Evolutionary conservation across 345 rosid genomes (phyloP).

Genomic region (Cardamine resedifolia): DNA sequence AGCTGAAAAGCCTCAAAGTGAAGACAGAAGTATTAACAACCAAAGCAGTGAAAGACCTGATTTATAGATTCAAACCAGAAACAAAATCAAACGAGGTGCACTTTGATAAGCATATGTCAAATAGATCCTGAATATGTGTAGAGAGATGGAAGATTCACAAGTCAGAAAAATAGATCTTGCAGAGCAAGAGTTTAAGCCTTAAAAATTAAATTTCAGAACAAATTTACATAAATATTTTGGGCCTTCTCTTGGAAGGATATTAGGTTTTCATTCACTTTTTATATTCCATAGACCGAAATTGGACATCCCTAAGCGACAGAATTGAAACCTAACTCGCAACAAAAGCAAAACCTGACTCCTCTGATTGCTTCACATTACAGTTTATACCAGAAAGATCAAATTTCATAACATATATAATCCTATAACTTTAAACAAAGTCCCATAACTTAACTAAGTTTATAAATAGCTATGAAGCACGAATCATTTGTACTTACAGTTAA

Average conservation of each 20-base stretch:
- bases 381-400: not conserved
- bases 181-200: not conserved
- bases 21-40: slow-evolving; percentile 90
- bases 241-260: not conserved
- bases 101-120: not conserved
- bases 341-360: not conserved
- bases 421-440: not conserved
- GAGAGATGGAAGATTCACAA: not conserved
- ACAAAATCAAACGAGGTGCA: slow-evolving; percentile 19
- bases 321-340: slow-evolving; percentile 1
- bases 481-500: slow-evolving; percentile 64
- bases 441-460: not conserved
- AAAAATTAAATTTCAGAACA: not conserved
- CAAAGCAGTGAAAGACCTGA: slow-evolving; percentile 93
- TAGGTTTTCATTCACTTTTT: not conserved
- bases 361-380: slow-evolving; percentile 2
- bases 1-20: slow-evolving; percentile 98
- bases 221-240: not conserved
- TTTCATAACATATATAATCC: not conserved
- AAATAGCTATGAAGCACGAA: not conserved
- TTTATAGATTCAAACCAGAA: not conserved
- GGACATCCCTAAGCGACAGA: not conserved
- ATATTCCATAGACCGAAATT: not conserved
- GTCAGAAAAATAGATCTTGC: not conserved
- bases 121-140: not conserved